Base-by-base conservation (phyloP, 495 filamentous ascomycete species). In the Podospora sp. region DNA sequence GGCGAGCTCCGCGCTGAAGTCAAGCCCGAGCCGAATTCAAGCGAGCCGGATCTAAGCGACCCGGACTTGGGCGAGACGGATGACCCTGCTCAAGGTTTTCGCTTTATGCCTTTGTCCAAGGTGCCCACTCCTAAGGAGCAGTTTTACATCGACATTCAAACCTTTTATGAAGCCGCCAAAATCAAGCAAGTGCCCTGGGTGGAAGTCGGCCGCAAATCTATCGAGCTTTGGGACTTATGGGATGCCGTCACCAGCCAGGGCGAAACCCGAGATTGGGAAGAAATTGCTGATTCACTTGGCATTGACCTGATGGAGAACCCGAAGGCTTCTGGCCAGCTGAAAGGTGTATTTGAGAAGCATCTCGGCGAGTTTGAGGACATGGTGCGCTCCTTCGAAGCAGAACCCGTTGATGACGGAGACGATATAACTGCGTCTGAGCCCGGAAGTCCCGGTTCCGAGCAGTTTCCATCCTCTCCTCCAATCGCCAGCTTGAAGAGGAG, bases 221-320 rank as follows among this genome's bases (percentile, higher is more conserved):
- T 82, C 7, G 68, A 71, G 22, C 40, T 75, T n/a, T 81, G 79
- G 79, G 64, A 78, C 7, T 58, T 80, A 1, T 81, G 79, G 78
- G 63, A 68, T 9, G 75, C 72, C 21, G 72, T 74, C 0, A 72
- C 67, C 20, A 60, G 69, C 16, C 72, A 80, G 53, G 57, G 26
- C 12, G 35, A 14, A 20, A 63, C 65, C 18, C 78, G 78, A 20
- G 71, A 81, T 64, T 82, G 79, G 80, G 68, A 77, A 52, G 59
- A 71, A 20, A 69, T 85, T 21, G 73, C 79, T 0, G 78, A 77
- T 51, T 40, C 58, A 0, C 70, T 85, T 21, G 77, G 73, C 0
- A 76, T 81, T 63, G 70, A 83, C 67, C 80, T 76, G 74, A 60
- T 77, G 49, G 60, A 75, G 12, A 51, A 76, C 20, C 67, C 72